Evolutionary conservation across 352 stramenopile species (phyloP).

Genomic region (Phytophthora vignae): DNA sequence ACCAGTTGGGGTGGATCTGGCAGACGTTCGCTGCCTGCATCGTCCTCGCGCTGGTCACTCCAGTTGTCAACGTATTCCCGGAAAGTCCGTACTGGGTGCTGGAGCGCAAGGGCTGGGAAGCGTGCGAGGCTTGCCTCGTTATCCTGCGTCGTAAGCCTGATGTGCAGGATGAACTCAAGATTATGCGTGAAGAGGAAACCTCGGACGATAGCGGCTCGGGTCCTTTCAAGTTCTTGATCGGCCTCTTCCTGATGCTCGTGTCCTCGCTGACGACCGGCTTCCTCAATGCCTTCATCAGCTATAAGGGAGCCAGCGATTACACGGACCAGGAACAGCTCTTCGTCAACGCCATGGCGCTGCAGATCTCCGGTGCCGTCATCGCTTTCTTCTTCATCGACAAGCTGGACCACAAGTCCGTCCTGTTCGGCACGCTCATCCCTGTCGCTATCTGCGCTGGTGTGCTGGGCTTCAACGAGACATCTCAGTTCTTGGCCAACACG

Average conservation of each 20-base stretch:
- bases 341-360: conserved; percentile 63
- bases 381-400: conserved; percentile 88
- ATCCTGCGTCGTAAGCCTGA: conserved; percentile 74
- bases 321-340: conserved; percentile 59
- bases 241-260: conserved; percentile 74
- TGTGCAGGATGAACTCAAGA: conserved; percentile 74
- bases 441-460: conserved; percentile 54
- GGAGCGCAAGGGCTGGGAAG: conserved; percentile 71
- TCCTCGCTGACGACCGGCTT: conserved; percentile 63
- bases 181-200: conserved; percentile 69
- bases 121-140: conserved; percentile 69
- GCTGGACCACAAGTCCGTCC: conserved; percentile 74
- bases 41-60: conserved; percentile 73
- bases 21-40: conserved; percentile 71
- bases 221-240: conserved; percentile 72
- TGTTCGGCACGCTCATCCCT: conserved; percentile 74
- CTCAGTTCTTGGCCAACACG: conserved; percentile 44
- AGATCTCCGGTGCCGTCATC: conserved; percentile 63
- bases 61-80: conserved; percentile 76
- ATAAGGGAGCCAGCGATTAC: conserved; percentile 56
- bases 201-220: conserved; percentile 45
- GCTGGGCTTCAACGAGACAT: conserved; percentile 72
- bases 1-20: conserved; percentile 82
- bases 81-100: conserved; percentile 85
- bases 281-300: conserved; percentile 66